Percentiles rank a stretch among this genome's conserved stretches.
phyloP scores from a whole-genome alignment of 2,329 filamentous ascomycete genomes.

The Raffaelea ambrosiae region DNA sequence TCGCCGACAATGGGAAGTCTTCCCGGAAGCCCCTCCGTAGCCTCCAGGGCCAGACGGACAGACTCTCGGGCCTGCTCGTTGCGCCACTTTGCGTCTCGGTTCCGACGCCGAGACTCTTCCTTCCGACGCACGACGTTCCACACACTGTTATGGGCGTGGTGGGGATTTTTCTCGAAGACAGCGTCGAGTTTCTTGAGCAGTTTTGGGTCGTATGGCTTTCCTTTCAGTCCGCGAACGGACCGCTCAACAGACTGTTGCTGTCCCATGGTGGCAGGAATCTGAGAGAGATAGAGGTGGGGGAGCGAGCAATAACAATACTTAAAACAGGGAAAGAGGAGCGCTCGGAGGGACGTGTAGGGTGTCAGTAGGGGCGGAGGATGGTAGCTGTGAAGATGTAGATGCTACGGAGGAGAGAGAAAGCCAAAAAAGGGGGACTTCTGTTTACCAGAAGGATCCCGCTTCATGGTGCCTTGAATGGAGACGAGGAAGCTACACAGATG shows the following conservation, averaged over 20 bases:
- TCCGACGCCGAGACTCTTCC: conserved; percentile 3
- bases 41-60: conserved; percentile 5
- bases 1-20: not conserved
- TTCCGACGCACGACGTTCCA: conserved; percentile 10
- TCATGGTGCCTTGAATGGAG: no score
- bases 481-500: no score
- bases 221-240: conserved; percentile 5
- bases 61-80: conserved; percentile 8
- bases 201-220: conserved; percentile 7
- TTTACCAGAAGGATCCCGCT: no score
- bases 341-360: no score
- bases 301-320: no score
- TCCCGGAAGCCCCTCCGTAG: conserved; percentile 3
- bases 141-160: conserved; percentile 6
- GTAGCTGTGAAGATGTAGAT: no score
- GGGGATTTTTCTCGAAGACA: conserved; percentile 9
- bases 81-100: conserved; percentile 9
- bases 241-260: conserved; percentile 11
- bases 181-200: conserved; percentile 8
- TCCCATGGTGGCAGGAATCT: conserved; percentile 1
- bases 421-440: no score
- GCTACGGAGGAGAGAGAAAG: no score
- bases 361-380: no score
- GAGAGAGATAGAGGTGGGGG: not conserved
- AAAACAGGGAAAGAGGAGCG: no score